Base-by-base conservation (phyloP, 2,329 filamentous ascomycete genomes). In the Aspergillus quadricinctus region DNA sequence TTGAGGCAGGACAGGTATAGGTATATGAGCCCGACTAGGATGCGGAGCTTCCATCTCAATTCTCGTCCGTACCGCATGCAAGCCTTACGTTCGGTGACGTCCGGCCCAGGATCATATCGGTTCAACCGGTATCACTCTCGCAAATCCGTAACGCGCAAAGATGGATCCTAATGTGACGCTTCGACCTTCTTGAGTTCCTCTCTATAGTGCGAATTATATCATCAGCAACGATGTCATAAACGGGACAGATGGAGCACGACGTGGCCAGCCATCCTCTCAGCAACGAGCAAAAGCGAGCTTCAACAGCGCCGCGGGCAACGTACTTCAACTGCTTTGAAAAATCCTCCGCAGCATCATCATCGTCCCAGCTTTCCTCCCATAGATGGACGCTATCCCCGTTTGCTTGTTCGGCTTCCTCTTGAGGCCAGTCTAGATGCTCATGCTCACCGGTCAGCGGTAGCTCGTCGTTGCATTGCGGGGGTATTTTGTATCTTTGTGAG, bases 301-400 rank as follows among this genome's bases (percentile, higher is more conserved):
- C 14, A 14, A 25, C 29, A 27, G 11, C 49, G n/a, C 25, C 23
- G 14, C 29, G 25, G 25, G 50, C 28, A 53, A 81, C 88, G 64
- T 76, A 96, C 93, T 91, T 95, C 70, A 99, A 79, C 80, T 97
- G 93, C 69, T 89, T 85, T 11, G 92, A 94, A 75, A 99, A 99
- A 70, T 99, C 94, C 72, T 99, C 94, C 68, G 84, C 94, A 64
- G 91, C 94, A 77, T 97, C 94, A 73, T 97, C 93, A 70, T 99
- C 94, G 72, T 99, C 94, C 94, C 94, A 99, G 81, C 92, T 97
- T 82, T 99, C 94, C 77, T 99, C 94, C 94, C 94, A 99, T 54
- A 99, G 81, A 78, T 97, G 92, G 73, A 87, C 84, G 69, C 87
- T 87, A 66, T 80, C 85, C 59, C 81, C 85, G 60, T 72, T 71